These are phyloP conservation scores for Euphorbia celastroides DNA, from an alignment of 441 rosid genomes.

Conservation along the genomic window DNA sequence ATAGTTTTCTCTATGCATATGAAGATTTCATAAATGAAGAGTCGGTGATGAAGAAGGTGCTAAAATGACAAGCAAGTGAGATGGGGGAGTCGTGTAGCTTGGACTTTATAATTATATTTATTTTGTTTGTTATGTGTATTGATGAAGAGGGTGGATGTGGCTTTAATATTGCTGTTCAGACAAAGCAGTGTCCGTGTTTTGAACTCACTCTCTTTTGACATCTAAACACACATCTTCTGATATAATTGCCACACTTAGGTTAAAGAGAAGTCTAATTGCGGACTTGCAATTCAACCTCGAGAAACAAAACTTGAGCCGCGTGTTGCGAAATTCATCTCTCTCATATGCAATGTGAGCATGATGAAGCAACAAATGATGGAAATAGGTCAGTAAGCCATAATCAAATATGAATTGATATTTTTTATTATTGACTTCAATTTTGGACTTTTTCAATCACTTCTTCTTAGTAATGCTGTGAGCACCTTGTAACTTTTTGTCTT, in stretches of 20 bases:
- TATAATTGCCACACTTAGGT: slow-evolving; percentile 31
- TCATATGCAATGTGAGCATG: slow-evolving; percentile 85
- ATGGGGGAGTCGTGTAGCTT: not conserved
- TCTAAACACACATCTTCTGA: slow-evolving; percentile 11
- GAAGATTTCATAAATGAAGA: not conserved
- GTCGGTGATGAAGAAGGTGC: not conserved
- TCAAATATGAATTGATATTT: slow-evolving; percentile 18
- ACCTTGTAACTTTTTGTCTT: slow-evolving; percentile 8
- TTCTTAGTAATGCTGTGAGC: slow-evolving; percentile 3
- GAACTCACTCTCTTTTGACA: not conserved
- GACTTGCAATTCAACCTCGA: slow-evolving; percentile 44
- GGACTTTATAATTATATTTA: not conserved
- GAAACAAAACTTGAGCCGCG: slow-evolving; percentile 59
- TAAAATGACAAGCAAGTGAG: not conserved
- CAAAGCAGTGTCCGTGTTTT: not conserved
- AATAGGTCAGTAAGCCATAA: slow-evolving; percentile 47
- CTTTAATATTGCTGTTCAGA: not conserved
- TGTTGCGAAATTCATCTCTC: slow-evolving; percentile 73
- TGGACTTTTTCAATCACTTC: not conserved
- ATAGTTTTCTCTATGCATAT: not conserved
- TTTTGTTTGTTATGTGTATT: not conserved
- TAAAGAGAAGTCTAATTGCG: slow-evolving; percentile 26
- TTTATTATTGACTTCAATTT: not conserved
- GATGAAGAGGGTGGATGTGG: not conserved
- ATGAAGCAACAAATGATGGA: slow-evolving; percentile 95